Conservation (phyloP, 176 grass and related monocot genomes). For the Zea mays region Zm-B73-REFERENCE-NAM-5.0 NC_050097.1:240798001-240798500, state of each 20-base stretch:
- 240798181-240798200: conserved; percentile 5
- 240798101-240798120: neutral
- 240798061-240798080: neutral
- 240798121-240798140: neutral
- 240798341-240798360: neutral
- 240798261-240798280: neutral
- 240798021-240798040: neutral
- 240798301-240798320: neutral
- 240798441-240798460: too few relatives aligned
- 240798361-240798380: too few relatives aligned
- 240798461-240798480: too few relatives aligned
- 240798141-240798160: neutral
- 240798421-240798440: too few relatives aligned
- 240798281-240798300: neutral
- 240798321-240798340: neutral
- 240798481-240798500: too few relatives aligned
- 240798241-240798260: neutral
- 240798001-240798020: too few relatives aligned
- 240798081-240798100: neutral
- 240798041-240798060: conserved; percentile 21
- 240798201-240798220: conserved; percentile 16
- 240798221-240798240: conserved; percentile 18
- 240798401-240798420: too few relatives aligned
- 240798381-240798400: too few relatives aligned
- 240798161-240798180: neutral